phyloP scores from a whole-genome alignment of 1,284 basidiomycete species.

The Boletus semigastroideus region DNA sequence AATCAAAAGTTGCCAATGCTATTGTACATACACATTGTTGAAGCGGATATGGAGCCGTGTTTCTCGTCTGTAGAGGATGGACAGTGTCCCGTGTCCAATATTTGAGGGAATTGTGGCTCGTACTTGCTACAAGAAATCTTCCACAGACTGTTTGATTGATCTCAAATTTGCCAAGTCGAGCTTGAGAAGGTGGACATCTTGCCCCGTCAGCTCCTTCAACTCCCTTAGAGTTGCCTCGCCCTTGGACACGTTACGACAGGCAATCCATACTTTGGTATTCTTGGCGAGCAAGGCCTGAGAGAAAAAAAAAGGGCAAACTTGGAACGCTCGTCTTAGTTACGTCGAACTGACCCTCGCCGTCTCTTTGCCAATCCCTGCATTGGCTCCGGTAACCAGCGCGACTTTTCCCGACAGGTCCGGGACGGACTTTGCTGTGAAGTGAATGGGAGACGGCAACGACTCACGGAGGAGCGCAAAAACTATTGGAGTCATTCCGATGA shows the following conservation, averaged over 20 bases:
- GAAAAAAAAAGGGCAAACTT: not conserved
- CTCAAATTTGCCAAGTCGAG: slow-evolving; percentile 58
- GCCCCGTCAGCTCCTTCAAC: slow-evolving; percentile 44
- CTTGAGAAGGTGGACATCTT: slow-evolving; percentile 50
- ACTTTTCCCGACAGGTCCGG: slow-evolving; percentile 50
- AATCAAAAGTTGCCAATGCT: slow-evolving; percentile 20
- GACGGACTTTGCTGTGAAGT: slow-evolving; percentile 46
- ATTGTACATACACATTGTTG: slow-evolving; percentile 48
- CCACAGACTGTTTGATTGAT: slow-evolving; percentile 48
- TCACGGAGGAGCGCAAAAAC: slow-evolving; percentile 12
- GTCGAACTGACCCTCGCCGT: slow-evolving; percentile 21
- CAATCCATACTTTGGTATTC: slow-evolving; percentile 67
- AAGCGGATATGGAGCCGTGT: slow-evolving; percentile 49
- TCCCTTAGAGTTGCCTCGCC: slow-evolving; percentile 49
- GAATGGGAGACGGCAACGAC: slow-evolving; percentile 42
- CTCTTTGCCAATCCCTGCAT: slow-evolving; percentile 36
- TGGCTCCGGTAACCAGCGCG: slow-evolving; percentile 42
- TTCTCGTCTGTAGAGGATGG: slow-evolving; percentile 39
- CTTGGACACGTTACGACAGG: slow-evolving; percentile 48
- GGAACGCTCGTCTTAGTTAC: no score
- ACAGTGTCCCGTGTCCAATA: not conserved
- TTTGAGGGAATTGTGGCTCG: not conserved
- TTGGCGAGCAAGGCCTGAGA: slow-evolving; percentile 48
- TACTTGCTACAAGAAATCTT: slow-evolving; percentile 43
- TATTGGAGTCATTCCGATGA: slow-evolving; percentile 8